Percentiles rank a stretch among this genome's conserved stretches.
phyloP scores from a whole-genome alignment of 768 basidiomycete species.

The Kwoniella pini region DNA sequence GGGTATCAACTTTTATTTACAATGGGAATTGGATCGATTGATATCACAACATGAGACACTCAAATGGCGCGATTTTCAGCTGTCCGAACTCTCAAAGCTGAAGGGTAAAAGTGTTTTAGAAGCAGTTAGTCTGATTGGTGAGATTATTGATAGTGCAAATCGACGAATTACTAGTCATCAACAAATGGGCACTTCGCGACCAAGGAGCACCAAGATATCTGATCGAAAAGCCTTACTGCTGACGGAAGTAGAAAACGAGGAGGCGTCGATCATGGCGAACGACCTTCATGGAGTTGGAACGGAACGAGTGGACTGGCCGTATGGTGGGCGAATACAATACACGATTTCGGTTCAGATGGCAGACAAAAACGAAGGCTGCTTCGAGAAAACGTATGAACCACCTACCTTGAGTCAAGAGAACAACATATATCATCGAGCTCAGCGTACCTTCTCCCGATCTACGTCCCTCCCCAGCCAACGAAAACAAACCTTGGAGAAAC shows the following conservation, averaged over 20 bases:
- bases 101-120: constrained; percentile 4
- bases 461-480: background rate
- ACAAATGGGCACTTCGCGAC: background rate
- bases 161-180: too few species aligned
- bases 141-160: background rate
- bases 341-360: constrained; percentile 18
- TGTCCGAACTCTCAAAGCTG: constrained; percentile 16
- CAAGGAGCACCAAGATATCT: background rate
- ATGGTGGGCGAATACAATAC: constrained; percentile 34
- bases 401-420: background rate
- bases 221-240: constrained; percentile 9
- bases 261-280: constrained; percentile 19
- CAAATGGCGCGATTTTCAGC: constrained; percentile 25
- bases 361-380: background rate
- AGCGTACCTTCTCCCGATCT: background rate
- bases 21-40: constrained; percentile 33
- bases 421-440: background rate
- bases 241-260: constrained; percentile 33
- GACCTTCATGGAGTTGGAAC: constrained; percentile 22
- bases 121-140: constrained; percentile 6
- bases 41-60: constrained; percentile 3
- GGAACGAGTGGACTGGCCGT: constrained; percentile 27
- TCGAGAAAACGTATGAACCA: background rate
- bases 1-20: constrained; percentile 32
- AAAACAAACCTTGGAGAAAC: constrained; percentile 1